These are phyloP conservation scores for Cladorrhinum sp. DNA, from an alignment of 2,329 filamentous ascomycete genomes.

Conservation along the genomic window DNA sequence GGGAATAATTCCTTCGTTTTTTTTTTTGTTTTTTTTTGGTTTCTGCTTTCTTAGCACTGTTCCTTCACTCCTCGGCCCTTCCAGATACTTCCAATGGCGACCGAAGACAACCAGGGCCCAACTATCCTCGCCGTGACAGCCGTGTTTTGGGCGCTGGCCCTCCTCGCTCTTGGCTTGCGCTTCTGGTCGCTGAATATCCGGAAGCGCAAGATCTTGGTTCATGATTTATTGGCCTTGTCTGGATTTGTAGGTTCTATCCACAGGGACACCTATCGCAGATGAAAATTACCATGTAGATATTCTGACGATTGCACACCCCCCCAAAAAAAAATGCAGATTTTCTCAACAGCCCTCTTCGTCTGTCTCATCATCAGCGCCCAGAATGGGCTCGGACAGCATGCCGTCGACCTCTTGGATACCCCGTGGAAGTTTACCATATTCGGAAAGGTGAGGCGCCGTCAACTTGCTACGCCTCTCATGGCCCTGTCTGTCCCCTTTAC, in stretches of 20 bases:
- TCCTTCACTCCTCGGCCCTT: no score
- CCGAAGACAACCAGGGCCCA: neutral
- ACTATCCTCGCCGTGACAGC: neutral
- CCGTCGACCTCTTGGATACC: neutral
- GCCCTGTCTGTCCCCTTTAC: no score
- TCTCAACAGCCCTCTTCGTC: neutral
- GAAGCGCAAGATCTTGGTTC: neutral
- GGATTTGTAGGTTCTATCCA: neutral
- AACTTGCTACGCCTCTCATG: neutral
- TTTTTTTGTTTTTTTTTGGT: no score
- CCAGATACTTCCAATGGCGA: no score
- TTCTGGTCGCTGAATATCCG: neutral
- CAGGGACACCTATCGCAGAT: no score
- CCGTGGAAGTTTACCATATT: neutral
- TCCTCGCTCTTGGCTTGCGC: neutral
- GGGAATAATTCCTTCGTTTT: no score
- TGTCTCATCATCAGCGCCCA: neutral
- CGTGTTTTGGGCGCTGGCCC: neutral
- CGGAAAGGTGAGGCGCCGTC: neutral
- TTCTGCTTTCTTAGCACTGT: no score
- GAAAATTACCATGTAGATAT: no score
- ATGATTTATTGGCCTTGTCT: neutral
- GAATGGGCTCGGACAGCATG: neutral
- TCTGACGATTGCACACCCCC: no score
- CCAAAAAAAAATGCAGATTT: no score